These are phyloP conservation scores for Colletotrichum tropicicola DNA, from an alignment of 2,329 filamentous ascomycete genomes.

Conservation along the genomic window DNA sequence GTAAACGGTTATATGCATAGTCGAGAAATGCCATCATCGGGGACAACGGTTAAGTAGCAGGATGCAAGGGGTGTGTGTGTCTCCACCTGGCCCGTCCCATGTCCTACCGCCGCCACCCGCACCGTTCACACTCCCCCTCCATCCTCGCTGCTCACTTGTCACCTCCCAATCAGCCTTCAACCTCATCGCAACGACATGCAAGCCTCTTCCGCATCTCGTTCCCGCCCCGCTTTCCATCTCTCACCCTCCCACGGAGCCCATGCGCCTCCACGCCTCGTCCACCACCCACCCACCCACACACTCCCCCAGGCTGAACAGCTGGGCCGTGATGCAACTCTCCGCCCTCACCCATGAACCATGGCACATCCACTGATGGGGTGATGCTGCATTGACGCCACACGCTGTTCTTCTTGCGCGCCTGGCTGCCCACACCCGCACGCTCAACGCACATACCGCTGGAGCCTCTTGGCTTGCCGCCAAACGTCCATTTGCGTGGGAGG, in stretches of 20 bases:
- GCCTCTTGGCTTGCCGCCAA: constrained; percentile 10
- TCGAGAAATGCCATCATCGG: background rate
- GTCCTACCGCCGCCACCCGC: background rate
- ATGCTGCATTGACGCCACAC: constrained; percentile 20
- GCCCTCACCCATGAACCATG: background rate
- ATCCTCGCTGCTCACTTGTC: background rate
- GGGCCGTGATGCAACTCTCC: background rate
- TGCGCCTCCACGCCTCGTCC: constrained; percentile 9
- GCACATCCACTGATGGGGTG: constrained; percentile 15
- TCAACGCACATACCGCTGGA: background rate
- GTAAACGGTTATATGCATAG: constrained; percentile 9
- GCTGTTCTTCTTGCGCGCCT: constrained; percentile 10
- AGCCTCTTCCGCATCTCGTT: constrained; percentile 16
- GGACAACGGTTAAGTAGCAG: background rate
- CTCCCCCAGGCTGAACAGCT: constrained; percentile 2
- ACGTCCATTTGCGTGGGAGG: background rate
- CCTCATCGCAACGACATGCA: constrained; percentile 16
- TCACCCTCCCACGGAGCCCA: background rate
- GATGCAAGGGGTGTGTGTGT: constrained; percentile 9
- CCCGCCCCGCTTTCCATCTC: background rate
- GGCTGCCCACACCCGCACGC: background rate
- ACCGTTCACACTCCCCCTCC: background rate
- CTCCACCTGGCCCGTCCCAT: background rate
- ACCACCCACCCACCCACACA: background rate
- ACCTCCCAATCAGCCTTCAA: background rate